Evolutionary conservation across 148 eudicot species (phyloP).

Genomic region (Dysphania ambrosioides): DNA sequence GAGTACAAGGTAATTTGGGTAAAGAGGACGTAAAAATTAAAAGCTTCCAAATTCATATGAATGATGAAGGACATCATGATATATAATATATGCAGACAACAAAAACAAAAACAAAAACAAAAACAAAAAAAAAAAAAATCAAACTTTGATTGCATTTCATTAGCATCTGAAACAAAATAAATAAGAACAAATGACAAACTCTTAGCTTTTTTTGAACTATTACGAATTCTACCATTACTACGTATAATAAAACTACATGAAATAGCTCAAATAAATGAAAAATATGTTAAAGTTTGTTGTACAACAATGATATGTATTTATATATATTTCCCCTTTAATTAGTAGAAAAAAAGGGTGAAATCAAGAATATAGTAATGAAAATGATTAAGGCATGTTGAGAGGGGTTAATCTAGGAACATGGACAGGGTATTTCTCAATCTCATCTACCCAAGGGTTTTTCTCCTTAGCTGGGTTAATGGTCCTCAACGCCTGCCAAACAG

Average conservation of each 20-base stretch:
- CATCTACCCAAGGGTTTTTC: slow-evolving; percentile 49
- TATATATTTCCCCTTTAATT: neutral
- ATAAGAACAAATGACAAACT: neutral
- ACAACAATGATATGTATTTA: too few relatives aligned
- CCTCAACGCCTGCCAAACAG: slow-evolving; percentile 40
- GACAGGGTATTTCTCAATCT: slow-evolving; percentile 40
- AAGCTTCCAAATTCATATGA: too few relatives aligned
- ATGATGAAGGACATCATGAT: too few relatives aligned
- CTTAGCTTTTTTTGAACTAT: neutral
- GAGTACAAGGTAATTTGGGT: too few relatives aligned
- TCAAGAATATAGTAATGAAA: too few relatives aligned
- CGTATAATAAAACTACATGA: neutral
- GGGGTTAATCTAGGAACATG: slow-evolving; percentile 33
- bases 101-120: too few relatives aligned
- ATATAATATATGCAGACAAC: too few relatives aligned
- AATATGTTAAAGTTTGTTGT: slow-evolving; percentile 9
- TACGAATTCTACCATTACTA: too few relatives aligned
- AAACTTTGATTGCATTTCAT: too few relatives aligned
- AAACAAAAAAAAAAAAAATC: too few relatives aligned
- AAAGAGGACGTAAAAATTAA: too few relatives aligned
- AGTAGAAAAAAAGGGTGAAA: neutral
- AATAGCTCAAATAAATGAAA: neutral
- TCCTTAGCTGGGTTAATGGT: slow-evolving; percentile 39
- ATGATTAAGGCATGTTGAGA: slow-evolving; percentile 5
- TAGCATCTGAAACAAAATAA: neutral